These are phyloP conservation scores for Phyllachora maydis DNA, from an alignment of 2,329 filamentous ascomycete species.

Conservation along the genomic window DNA sequence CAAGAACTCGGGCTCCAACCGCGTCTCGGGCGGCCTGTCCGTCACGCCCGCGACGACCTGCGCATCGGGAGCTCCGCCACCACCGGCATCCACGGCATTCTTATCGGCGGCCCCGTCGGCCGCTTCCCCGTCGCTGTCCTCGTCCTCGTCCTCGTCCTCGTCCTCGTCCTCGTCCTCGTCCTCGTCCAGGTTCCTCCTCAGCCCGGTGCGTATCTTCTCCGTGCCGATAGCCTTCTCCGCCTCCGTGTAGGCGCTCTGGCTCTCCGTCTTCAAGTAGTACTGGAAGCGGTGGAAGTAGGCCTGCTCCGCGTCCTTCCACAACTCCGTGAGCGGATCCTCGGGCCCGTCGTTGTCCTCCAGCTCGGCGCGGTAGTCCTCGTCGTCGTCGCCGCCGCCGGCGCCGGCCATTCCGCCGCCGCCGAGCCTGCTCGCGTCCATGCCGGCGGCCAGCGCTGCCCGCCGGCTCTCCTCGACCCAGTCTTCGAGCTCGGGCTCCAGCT, in stretches of 20 bases:
- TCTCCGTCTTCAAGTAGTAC: slow-evolving; percentile 21
- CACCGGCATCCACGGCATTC: too few species aligned
- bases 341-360: slow-evolving; percentile 18
- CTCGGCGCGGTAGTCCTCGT: slow-evolving; percentile 20
- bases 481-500: slow-evolving; percentile 60
- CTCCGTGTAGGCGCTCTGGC: slow-evolving; percentile 47
- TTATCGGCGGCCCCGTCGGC: too few species aligned
- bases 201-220: slow-evolving; percentile 51
- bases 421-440: slow-evolving; percentile 11
- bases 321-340: slow-evolving; percentile 13
- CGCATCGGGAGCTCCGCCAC: too few species aligned
- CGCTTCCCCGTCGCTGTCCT: too few species aligned
- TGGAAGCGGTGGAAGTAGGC: slow-evolving; percentile 12
- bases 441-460: slow-evolving; percentile 16
- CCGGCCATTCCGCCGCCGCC: slow-evolving; percentile 5
- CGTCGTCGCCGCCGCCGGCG: slow-evolving; percentile 14
- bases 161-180: slow-evolving; percentile 34
- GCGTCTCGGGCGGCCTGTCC: too few species aligned
- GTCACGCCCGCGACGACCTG: too few species aligned
- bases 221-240: slow-evolving; percentile 47
- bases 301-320: slow-evolving; percentile 14
- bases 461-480: slow-evolving; percentile 48
- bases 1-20: too few species aligned
- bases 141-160: slow-evolving; percentile 31
- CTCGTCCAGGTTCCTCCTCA: slow-evolving; percentile 32